phyloP scores from a whole-genome alignment of 192 early-diverging fungal species.

The Neocallimastix lanati region DNA sequence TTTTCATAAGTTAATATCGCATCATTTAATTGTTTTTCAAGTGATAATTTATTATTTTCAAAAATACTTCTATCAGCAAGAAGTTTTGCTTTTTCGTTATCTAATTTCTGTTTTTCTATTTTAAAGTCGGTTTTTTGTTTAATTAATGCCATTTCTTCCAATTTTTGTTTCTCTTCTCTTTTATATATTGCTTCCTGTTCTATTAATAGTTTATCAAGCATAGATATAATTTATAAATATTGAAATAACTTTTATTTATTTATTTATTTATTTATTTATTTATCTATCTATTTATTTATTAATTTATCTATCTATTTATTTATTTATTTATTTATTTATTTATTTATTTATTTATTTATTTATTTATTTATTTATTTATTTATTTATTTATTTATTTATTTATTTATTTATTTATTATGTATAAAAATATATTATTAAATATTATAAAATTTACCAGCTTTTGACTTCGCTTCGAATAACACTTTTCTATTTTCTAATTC shows the following conservation, averaged over 20 bases:
- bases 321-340: too few species aligned
- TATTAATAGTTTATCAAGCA: too few species aligned
- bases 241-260: too few species aligned
- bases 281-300: too few species aligned
- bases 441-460: background rate
- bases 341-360: too few species aligned
- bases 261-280: too few species aligned
- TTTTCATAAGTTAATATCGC: background rate
- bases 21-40: background rate
- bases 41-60: background rate
- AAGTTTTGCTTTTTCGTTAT: background rate
- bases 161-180: background rate
- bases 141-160: background rate
- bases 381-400: too few species aligned
- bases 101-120: background rate
- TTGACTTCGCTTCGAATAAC: background rate
- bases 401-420: too few species aligned
- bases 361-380: too few species aligned
- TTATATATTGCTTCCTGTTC: background rate
- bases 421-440: too few species aligned
- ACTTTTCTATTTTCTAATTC: background rate
- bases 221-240: too few species aligned
- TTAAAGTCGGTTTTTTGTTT: background rate
- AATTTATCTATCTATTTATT: too few species aligned
- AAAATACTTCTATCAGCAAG: background rate